phyloP scores from a whole-genome alignment of 176 grass and related monocot genomes.

The Oryza meyeriana region DNA sequence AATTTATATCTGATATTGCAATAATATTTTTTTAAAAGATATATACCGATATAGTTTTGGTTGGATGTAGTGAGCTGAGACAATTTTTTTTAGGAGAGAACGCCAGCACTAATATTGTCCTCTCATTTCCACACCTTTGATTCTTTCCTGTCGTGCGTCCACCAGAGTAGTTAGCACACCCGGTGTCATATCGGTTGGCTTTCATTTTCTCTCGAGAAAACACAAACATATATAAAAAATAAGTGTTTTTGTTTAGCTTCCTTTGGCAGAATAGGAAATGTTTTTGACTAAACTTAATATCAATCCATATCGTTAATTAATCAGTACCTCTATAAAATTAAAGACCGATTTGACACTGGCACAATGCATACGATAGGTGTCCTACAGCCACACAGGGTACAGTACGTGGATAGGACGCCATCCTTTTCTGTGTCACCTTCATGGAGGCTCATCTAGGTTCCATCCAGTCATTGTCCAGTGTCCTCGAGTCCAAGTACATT shows the following conservation, averaged over 20 bases:
- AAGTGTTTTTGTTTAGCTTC: background rate
- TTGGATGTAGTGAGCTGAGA: background rate
- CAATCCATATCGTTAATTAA: background rate
- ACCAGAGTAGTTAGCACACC: background rate
- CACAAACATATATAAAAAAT: background rate
- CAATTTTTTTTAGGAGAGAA: background rate
- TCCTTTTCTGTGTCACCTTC: constrained; percentile 8
- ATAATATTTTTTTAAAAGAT: background rate
- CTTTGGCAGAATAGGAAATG: background rate
- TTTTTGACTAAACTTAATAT: constrained; percentile 4
- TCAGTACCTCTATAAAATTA: background rate
- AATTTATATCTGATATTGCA: background rate
- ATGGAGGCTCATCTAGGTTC: constrained; percentile 27
- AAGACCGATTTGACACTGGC: constrained; percentile 7
- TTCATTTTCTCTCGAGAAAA: background rate
- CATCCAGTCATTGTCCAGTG: constrained; percentile 8
- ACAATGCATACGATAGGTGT: background rate
- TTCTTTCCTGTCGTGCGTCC: background rate
- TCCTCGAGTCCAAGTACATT: constrained; percentile 18
- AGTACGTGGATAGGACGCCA: background rate
- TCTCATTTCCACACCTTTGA: background rate
- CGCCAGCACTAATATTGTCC: background rate
- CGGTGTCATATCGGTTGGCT: background rate
- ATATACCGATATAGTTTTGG: background rate
- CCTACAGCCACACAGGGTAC: background rate